Base-by-base conservation (phyloP, 257 asterid genomes). In the Solanum piurae region DNA sequence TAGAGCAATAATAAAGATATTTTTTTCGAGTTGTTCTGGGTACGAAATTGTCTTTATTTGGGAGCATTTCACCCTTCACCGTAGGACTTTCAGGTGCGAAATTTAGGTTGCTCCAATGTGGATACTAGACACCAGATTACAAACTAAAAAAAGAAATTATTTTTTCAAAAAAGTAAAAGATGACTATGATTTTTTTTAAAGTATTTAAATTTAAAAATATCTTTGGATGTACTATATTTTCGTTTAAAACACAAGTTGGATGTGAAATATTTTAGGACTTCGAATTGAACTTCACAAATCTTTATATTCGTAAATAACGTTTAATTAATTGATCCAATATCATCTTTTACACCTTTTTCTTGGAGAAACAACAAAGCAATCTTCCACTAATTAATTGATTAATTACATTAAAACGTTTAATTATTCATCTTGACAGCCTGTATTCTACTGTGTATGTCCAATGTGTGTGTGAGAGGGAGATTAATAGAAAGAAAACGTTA, bases 391-490 rank as follows among this genome's bases (percentile, higher is more conserved):
- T 86, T 85, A 60, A 87, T 86, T 85, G 40, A 87, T 29, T 29
- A 37, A 37, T 83, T 89, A 62, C 76, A 79, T 88, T 82, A 87
- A 37, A 88, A 62, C 29, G 71, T 62, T 88, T 86, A 83, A 90
- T 83, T 87, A 92, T 90, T 71, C 89, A 87, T 34, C 87, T 71
- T 83, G 98, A 95, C 98, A 94, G 98, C 89, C 95, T 95, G 98
- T 90, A 38, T 23, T 89, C 93, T 90, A 44, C 27, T 89, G 94
- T 88, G 88, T 87, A 89, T 84, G 86, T 76, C 92, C 96, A 94
- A 94, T 93, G 96, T 91, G 91, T 87, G 91, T 92, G 91, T 88
- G 89, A 87, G 36, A 86, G 85, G 84, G 85, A 76, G 85, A 83
- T 44, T 14, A 44, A 68, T 86, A 93, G 92, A 92, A 92, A 93